These are phyloP conservation scores for Penicillium crystallinum DNA, from an alignment of 495 filamentous ascomycete genomes.

Conservation along the genomic window DNA sequence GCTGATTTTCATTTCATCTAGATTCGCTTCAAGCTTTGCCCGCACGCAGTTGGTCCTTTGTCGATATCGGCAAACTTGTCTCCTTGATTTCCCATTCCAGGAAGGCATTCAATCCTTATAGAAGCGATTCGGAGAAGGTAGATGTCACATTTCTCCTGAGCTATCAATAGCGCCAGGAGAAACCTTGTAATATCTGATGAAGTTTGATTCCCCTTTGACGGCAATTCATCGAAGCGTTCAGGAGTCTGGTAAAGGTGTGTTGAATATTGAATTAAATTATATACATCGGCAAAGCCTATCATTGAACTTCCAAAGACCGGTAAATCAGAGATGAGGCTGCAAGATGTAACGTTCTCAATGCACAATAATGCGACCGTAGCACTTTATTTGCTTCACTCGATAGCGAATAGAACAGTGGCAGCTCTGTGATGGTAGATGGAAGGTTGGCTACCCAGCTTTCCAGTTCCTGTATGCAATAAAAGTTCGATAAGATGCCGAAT, in stretches of 20 bases:
- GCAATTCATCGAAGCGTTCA: no score
- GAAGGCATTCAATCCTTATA: background rate
- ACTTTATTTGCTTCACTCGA: background rate
- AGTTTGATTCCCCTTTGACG: background rate
- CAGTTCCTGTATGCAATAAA: background rate
- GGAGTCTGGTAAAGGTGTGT: no score
- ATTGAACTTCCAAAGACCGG: background rate
- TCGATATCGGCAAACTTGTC: background rate
- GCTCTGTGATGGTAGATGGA: background rate
- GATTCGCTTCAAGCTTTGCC: background rate
- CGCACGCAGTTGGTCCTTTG: background rate
- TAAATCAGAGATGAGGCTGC: background rate
- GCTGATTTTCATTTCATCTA: background rate
- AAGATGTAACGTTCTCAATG: background rate
- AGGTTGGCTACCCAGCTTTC: background rate
- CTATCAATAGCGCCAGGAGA: background rate
- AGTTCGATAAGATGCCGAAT: background rate
- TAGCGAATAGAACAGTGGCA: background rate
- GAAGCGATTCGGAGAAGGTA: background rate
- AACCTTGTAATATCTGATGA: no score
- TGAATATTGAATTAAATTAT: no score
- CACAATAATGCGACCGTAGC: background rate
- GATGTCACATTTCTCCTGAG: background rate
- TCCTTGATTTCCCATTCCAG: background rate
- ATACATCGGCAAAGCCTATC: background rate